Percentiles rank a stretch among this genome's conserved stretches.
Evolutionary conservation across 768 basidiomycete genomes (phyloP).

Genomic region (Leccinum ochraceum): DNA sequence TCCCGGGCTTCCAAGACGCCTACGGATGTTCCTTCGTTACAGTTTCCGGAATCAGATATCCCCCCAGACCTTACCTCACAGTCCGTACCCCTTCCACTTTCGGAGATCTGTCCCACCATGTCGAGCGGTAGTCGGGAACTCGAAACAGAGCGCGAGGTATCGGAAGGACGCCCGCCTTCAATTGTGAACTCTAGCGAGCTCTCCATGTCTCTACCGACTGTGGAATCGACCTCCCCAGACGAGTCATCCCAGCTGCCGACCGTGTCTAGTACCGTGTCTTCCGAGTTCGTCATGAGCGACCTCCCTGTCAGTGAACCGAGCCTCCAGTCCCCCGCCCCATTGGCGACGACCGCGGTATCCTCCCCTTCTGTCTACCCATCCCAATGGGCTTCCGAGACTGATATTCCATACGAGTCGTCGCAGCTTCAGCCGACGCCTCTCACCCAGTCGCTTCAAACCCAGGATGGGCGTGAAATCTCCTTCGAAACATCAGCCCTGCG

Average conservation of each 20-base stretch:
- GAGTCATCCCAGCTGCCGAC: conserved; percentile 37
- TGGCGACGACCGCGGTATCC: conserved; percentile 34
- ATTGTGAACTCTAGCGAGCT: conserved; percentile 26
- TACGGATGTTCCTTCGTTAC: conserved; percentile 27
- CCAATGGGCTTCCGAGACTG: conserved; percentile 63
- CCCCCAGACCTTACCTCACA: conserved; percentile 24
- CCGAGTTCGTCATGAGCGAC: conserved; percentile 31
- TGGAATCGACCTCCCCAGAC: conserved; percentile 34
- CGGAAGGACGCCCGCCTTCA: conserved; percentile 10
- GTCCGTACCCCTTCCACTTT: conserved; percentile 42
- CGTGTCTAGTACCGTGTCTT: conserved; percentile 44
- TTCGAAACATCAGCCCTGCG: conserved; percentile 76
- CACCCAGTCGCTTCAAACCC: conserved; percentile 47
- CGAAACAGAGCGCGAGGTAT: conserved; percentile 21
- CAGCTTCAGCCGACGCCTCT: conserved; percentile 73
- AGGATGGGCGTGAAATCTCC: conserved; percentile 62
- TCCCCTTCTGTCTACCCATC: conserved; percentile 42
- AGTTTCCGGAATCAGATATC: conserved; percentile 28
- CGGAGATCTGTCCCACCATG: conserved; percentile 31
- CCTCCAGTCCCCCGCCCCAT: conserved; percentile 36
- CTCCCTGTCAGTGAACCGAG: conserved; percentile 32
- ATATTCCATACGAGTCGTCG: conserved; percentile 75
- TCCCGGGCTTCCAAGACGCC: conserved; percentile 27
- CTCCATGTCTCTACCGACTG: conserved; percentile 31
- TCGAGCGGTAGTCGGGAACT: conserved; percentile 25